Evolutionary conservation across 2,329 filamentous ascomycete genomes (phyloP).

Genomic region (Fusarium brevicatenulatum): DNA sequence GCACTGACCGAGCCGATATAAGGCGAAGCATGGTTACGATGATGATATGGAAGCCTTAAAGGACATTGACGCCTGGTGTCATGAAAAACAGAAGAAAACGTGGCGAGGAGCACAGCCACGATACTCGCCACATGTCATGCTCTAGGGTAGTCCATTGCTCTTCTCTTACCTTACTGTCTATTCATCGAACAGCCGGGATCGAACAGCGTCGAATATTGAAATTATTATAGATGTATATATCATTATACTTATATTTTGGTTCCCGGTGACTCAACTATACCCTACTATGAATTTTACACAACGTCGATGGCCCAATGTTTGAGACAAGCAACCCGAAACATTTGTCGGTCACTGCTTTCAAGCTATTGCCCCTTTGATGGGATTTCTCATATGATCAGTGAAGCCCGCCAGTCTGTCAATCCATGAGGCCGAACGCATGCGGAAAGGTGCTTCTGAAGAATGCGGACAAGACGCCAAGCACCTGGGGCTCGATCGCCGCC

Average conservation of each 20-base stretch:
- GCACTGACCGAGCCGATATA: neutral
- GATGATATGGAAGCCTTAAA: neutral
- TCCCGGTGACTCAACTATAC: too few species aligned
- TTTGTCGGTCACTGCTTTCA: accelerated
- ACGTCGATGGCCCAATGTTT: neutral
- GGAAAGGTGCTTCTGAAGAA: neutral
- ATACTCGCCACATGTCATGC: neutral
- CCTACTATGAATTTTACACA: accelerated
- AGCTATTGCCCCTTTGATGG: too few species aligned
- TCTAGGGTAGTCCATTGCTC: neutral
- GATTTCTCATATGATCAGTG: accelerated
- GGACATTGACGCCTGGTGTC: neutral
- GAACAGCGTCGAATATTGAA: neutral
- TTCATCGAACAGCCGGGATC: neutral
- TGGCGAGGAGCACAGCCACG: conserved; percentile 7
- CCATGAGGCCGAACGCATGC: neutral
- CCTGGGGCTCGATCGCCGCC: neutral
- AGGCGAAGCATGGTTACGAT: neutral
- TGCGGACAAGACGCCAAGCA: neutral
- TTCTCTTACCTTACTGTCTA: too few species aligned
- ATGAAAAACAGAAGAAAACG: neutral
- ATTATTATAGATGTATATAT: accelerated
- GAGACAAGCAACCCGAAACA: accelerated
- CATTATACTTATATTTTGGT: accelerated
- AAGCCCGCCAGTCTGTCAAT: neutral